These are phyloP conservation scores for Oryza longistaminata DNA, from an alignment of 176 grass and related monocot genomes.

Conservation along the genomic window DNA sequence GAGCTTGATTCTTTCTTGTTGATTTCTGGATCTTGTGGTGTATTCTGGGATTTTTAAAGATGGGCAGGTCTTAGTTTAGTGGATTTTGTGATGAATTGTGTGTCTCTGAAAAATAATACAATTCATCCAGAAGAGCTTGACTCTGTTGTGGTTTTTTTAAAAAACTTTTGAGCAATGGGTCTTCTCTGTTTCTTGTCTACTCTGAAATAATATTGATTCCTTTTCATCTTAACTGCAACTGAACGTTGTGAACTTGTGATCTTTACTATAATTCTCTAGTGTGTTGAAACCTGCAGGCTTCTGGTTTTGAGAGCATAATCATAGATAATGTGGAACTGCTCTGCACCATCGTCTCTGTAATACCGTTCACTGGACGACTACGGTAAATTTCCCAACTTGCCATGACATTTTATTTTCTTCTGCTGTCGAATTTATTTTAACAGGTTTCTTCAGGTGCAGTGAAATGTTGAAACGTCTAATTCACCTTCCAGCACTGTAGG, in stretches of 20 bases:
- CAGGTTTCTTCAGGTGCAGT: slow-evolving; percentile 5
- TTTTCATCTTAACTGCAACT: background rate
- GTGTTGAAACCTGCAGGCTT: background rate
- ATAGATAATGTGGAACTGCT: slow-evolving; percentile 51
- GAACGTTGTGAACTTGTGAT: background rate
- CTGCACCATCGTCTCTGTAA: slow-evolving; percentile 19
- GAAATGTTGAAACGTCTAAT: slow-evolving; percentile 41
- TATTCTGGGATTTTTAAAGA: background rate
- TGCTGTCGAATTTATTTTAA: background rate
- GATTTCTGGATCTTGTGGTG: background rate
- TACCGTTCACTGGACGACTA: slow-evolving; percentile 41
- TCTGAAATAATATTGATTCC: background rate
- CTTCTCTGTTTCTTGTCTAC: background rate
- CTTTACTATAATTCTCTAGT: background rate
- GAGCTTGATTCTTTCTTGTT: background rate
- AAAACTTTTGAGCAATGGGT: background rate
- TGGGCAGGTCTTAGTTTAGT: background rate
- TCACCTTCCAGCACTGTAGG: slow-evolving; percentile 20
- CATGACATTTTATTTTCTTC: background rate
- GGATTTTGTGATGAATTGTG: background rate
- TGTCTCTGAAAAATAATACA: background rate
- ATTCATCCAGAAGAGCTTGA: background rate
- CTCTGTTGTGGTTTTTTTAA: background rate
- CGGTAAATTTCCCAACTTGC: slow-evolving; percentile 7
- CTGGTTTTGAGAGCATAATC: background rate